Conservation (phyloP, 2,329 filamentous ascomycete genomes). For the Fusarium euwallaceae region DNA sequence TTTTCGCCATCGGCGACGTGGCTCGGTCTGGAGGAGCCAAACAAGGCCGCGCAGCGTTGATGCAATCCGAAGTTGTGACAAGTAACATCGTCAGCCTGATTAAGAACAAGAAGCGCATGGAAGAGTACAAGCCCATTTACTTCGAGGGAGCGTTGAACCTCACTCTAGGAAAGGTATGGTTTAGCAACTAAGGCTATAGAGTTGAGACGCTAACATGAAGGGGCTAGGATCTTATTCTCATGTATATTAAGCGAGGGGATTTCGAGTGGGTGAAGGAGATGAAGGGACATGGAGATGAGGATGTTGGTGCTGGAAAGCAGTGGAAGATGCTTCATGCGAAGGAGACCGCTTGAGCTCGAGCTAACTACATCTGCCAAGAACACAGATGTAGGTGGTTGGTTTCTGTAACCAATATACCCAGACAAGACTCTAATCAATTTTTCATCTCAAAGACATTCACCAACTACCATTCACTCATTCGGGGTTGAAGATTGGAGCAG, state of each 20-base stretch:
- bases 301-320: conserved; percentile 12
- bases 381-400: not conserved
- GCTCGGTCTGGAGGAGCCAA: conserved; percentile 28
- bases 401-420: not conserved
- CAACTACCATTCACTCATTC: not conserved
- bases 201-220: not conserved
- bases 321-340: conserved; percentile 11
- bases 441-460: not conserved
- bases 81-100: conserved; percentile 19
- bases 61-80: conserved; percentile 18
- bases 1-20: conserved; percentile 28
- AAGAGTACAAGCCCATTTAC: conserved; percentile 2
- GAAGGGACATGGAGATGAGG: not conserved
- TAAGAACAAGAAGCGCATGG: not conserved
- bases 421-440: not conserved
- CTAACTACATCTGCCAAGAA: not conserved
- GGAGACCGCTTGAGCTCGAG: not conserved
- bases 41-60: conserved; percentile 23
- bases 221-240: not conserved
- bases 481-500: not conserved
- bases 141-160: conserved; percentile 22
- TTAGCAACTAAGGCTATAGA: rapidly evolving
- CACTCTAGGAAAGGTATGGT: conserved; percentile 25
- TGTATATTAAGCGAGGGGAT: conserved; percentile 15
- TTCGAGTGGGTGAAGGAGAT: conserved; percentile 12